Conservation (phyloP, 179 eudicot species). For the Beta macrorhiza region DNA sequence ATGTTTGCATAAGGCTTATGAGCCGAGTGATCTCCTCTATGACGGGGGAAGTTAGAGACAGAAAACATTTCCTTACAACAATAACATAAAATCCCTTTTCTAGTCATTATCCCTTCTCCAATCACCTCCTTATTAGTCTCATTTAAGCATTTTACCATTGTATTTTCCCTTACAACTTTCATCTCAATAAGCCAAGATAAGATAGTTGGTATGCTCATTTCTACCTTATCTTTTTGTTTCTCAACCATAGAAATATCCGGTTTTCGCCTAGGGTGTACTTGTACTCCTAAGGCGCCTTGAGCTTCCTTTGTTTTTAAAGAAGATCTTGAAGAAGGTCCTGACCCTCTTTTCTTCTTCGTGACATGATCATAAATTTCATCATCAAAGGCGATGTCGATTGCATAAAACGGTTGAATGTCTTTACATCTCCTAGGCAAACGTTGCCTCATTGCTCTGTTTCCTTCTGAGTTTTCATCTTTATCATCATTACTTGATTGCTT, state of each 20-base stretch:
- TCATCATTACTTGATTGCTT: neutral
- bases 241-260: neutral
- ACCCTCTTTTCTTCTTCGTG: neutral
- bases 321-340: conserved; percentile 1
- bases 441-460: conserved; percentile 8
- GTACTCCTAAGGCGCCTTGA: neutral
- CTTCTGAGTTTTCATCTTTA: neutral
- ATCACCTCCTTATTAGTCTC: neutral
- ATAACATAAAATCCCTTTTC: conserved; percentile 40
- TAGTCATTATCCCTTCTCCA: conserved; percentile 19
- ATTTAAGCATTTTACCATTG: neutral
- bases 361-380: neutral
- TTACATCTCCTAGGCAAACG: conserved; percentile 31
- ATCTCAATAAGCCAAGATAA: conserved; percentile 45
- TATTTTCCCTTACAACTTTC: conserved; percentile 22
- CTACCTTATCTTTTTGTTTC: neutral
- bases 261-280: neutral
- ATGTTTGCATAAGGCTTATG: conserved; percentile 33
- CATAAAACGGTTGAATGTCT: conserved; percentile 16
- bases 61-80: conserved; percentile 33
- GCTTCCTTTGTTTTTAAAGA: neutral
- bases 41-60: conserved; percentile 28
- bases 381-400: conserved; percentile 8
- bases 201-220: neutral
- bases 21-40: conserved; percentile 8